These are phyloP conservation scores for Colletotrichum liaoningense DNA, from an alignment of 2,329 filamentous ascomycete genomes.

Conservation along the genomic window DNA sequence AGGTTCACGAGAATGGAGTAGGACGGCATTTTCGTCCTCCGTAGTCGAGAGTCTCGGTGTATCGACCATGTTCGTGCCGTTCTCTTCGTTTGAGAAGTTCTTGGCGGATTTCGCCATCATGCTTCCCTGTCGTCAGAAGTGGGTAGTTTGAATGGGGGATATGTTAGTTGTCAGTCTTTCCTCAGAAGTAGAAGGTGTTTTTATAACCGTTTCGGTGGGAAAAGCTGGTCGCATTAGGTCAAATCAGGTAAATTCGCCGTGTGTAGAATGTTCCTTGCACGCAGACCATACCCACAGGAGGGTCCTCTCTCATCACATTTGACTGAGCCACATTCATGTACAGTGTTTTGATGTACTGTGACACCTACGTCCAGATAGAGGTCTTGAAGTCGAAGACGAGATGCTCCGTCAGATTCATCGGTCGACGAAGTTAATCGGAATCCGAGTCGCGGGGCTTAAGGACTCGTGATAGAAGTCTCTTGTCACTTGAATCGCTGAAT, in stretches of 20 bases:
- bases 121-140: not conserved
- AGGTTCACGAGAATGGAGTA: not conserved
- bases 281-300: too few species aligned
- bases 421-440: too few species aligned
- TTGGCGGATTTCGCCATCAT: not conserved
- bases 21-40: not conserved
- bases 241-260: too few species aligned
- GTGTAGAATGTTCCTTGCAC: too few species aligned
- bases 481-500: not conserved
- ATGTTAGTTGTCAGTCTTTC: not conserved
- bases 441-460: too few species aligned
- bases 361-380: too few species aligned
- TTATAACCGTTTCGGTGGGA: not conserved
- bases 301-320: too few species aligned
- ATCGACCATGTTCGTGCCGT: not conserved
- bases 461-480: not conserved
- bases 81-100: not conserved
- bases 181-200: not conserved
- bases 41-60: not conserved
- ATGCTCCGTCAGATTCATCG: too few species aligned
- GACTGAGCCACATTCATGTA: too few species aligned
- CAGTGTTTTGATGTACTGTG: too few species aligned
- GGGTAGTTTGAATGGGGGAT: not conserved
- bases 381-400: too few species aligned
- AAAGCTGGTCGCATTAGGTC: too few species aligned